Percentiles rank a stretch among this genome's conserved stretches.
phyloP scores from a whole-genome alignment of 768 basidiomycete genomes.

The Suillus alpinus region DNA sequence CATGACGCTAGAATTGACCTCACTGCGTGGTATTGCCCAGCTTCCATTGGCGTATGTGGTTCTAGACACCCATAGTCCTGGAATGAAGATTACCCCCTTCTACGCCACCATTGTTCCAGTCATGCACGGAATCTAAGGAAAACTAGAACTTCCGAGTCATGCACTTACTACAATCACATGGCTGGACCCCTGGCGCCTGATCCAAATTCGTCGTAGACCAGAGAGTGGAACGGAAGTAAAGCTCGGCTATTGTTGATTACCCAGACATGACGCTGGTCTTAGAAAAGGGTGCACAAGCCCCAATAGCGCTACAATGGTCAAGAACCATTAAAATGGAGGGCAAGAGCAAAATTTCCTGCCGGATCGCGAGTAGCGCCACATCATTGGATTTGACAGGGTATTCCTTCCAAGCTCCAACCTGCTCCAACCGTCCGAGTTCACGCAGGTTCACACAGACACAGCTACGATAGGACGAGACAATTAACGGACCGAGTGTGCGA shows the following conservation, averaged over 20 bases:
- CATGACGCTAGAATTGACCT: background rate
- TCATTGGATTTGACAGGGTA: background rate
- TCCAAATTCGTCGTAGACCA: background rate
- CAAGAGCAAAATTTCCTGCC: background rate
- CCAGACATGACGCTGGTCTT: background rate
- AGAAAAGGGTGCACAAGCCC: background rate
- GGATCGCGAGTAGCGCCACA: background rate
- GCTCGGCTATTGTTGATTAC: background rate
- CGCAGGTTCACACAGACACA: background rate
- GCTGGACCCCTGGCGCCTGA: background rate
- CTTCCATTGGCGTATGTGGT: background rate
- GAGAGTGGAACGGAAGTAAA: slow-evolving; percentile 3
- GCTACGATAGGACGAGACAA: background rate
- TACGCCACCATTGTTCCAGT: background rate
- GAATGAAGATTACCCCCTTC: background rate
- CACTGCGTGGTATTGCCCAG: background rate
- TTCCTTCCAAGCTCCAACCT: background rate
- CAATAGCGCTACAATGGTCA: background rate
- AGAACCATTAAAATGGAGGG: background rate
- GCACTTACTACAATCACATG: background rate
- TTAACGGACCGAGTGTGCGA: background rate
- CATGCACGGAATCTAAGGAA: background rate
- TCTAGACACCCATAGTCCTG: background rate
- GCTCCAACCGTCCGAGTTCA: background rate
- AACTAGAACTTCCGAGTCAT: background rate